A percentile compares a stretch with the other conserved stretches of the same genome.
These are phyloP conservation scores for Lasiosphaeria miniovina DNA, from an alignment of 495 filamentous ascomycete genomes.

Conservation along the genomic window DNA sequence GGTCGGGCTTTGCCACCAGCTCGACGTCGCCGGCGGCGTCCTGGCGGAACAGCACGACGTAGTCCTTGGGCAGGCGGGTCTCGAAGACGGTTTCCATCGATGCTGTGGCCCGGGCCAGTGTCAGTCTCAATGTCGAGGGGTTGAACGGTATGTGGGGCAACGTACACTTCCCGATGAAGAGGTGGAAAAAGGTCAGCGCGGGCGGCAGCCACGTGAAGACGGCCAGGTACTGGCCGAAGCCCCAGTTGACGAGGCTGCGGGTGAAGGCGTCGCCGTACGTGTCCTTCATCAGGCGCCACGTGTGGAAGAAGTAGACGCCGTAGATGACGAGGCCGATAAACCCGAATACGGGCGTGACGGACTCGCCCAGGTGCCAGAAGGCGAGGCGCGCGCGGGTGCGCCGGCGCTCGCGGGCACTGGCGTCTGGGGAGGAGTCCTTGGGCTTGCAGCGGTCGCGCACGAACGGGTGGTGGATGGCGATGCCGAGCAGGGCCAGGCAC, in stretches of 20 bases:
- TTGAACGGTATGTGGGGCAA: background rate
- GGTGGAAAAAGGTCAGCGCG: slow-evolving; percentile 15
- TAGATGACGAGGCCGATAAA: slow-evolving; percentile 13
- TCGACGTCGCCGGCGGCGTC: too few relatives aligned
- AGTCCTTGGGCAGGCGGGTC: slow-evolving; percentile 9
- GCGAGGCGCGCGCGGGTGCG: too few relatives aligned
- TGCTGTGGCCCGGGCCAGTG: background rate
- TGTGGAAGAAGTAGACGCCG: slow-evolving; percentile 19
- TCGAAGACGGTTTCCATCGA: slow-evolving; percentile 11
- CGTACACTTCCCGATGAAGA: slow-evolving; percentile 5
- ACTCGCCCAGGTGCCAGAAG: slow-evolving; percentile 14
- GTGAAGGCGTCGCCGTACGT: slow-evolving; percentile 20
- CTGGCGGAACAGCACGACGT: too few relatives aligned
- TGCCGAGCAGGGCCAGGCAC: slow-evolving; percentile 15
- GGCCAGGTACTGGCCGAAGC: slow-evolving; percentile 25
- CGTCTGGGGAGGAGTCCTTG: background rate
- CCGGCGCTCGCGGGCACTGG: too few relatives aligned
- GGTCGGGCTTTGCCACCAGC: too few relatives aligned
- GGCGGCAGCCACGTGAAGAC: slow-evolving; percentile 23
- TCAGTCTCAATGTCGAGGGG: too few relatives aligned
- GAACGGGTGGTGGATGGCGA: slow-evolving; percentile 15
- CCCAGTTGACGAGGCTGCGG: slow-evolving; percentile 14
- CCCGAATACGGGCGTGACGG: slow-evolving; percentile 14
- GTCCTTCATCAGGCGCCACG: slow-evolving; percentile 23
- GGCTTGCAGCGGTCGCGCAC: background rate